A percentile compares a stretch with the other conserved stretches of the same genome.
These are phyloP conservation scores for Lycium barbarum DNA, from an alignment of 257 asterid species.

Conservation along the genomic window DNA sequence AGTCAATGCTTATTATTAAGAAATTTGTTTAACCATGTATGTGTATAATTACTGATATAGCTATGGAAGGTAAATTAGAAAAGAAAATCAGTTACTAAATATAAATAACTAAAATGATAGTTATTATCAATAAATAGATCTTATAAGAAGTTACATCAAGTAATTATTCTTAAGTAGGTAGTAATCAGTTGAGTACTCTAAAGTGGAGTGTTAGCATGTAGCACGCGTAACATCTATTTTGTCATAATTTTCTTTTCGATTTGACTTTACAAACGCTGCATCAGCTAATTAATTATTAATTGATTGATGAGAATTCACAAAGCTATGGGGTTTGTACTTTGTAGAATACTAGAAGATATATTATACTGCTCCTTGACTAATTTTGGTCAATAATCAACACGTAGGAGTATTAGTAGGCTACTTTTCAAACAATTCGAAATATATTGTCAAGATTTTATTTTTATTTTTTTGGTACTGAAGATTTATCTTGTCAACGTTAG, in stretches of 20 bases:
- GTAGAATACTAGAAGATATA: constrained; percentile 17
- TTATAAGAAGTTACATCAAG: too few species aligned
- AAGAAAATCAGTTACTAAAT: too few species aligned
- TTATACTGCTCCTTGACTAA: background rate
- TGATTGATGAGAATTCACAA: background rate
- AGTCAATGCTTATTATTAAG: too few species aligned
- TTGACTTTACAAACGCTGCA: background rate
- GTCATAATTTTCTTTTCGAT: background rate
- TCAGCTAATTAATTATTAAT: background rate
- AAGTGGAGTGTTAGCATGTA: background rate
- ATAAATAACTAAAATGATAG: too few species aligned
- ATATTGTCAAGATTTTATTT: too few species aligned
- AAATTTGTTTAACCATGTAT: too few species aligned
- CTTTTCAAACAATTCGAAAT: background rate
- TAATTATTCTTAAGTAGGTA: too few species aligned
- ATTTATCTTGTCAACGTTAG: too few species aligned
- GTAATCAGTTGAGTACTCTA: background rate
- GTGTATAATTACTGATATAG: too few species aligned
- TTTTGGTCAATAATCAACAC: constrained; percentile 16
- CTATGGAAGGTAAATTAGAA: too few species aligned
- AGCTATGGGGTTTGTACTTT: background rate
- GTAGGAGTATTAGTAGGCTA: background rate
- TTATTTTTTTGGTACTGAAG: background rate
- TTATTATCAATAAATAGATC: too few species aligned
- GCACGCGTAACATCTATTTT: background rate